Evolutionary conservation across 2,329 filamentous ascomycete genomes (phyloP).

Genomic region (Alternaria angustiovoidea): DNA sequence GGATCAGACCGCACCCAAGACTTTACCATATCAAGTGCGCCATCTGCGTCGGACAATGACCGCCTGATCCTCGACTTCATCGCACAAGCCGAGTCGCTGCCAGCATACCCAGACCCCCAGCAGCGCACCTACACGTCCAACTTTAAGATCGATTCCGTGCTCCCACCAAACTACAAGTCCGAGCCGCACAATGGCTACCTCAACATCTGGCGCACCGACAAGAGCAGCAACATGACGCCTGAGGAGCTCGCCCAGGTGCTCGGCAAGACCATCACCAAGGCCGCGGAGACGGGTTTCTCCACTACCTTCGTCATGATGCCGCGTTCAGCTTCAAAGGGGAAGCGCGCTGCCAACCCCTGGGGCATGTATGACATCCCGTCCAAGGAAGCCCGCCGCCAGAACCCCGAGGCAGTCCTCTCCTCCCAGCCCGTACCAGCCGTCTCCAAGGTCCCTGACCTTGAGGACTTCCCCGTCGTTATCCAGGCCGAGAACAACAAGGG

Average conservation of each 20-base stretch:
- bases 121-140: constrained; percentile 35
- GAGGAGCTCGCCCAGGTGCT: constrained; percentile 26
- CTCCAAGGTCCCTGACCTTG: constrained; percentile 36
- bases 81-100: constrained; percentile 45
- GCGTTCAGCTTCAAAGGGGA: constrained; percentile 34
- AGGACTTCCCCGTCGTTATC: constrained; percentile 39
- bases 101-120: constrained; percentile 36
- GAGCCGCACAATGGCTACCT: constrained; percentile 43
- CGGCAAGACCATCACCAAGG: constrained; percentile 18
- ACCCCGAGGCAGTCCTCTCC: constrained; percentile 43
- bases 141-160: constrained; percentile 31
- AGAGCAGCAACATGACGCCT: constrained; percentile 27
- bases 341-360: constrained; percentile 46
- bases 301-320: constrained; percentile 52
- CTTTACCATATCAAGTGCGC: constrained; percentile 47
- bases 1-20: constrained; percentile 23
- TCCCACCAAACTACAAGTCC: constrained; percentile 29
- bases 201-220: constrained; percentile 34
- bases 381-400: constrained; percentile 38
- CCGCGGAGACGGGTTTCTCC: constrained; percentile 29
- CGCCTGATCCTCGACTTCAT: constrained; percentile 49
- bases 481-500: constrained; percentile 33
- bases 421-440: constrained; percentile 36
- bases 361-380: constrained; percentile 45
- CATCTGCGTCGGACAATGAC: constrained; percentile 44